Percentiles rank a stretch among this genome's conserved stretches.
phyloP scores from a whole-genome alignment of 805 yeast species.

The Sugiyamaella smithiae region DNA sequence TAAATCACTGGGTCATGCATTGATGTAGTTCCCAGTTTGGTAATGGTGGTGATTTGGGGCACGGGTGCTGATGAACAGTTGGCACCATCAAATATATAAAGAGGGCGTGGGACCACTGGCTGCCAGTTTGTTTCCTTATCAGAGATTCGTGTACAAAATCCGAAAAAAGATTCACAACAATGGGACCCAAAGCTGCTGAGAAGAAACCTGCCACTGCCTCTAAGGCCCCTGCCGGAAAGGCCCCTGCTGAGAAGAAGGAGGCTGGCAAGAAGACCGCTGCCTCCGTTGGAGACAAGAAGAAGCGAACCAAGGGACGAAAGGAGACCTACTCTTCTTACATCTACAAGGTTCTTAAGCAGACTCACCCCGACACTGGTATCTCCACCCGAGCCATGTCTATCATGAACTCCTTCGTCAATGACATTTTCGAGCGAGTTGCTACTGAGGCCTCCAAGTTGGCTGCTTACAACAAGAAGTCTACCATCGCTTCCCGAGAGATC shows the following conservation, averaged over 20 bases:
- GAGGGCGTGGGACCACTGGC: constrained; percentile 8
- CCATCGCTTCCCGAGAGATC: constrained; percentile 97
- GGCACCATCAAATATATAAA: background rate
- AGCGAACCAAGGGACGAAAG: constrained; percentile 94
- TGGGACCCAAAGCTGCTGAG: constrained; percentile 52
- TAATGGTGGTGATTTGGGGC: constrained; percentile 4
- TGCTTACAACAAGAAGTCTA: constrained; percentile 97
- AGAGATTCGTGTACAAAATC: constrained; percentile 22
- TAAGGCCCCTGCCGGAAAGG: constrained; percentile 80
- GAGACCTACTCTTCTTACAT: constrained; percentile 97
- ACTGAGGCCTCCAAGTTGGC: constrained; percentile 97
- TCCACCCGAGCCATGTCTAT: constrained; percentile 98
- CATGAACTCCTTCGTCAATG: constrained; percentile 97
- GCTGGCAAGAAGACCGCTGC: constrained; percentile 91
- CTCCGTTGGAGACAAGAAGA: constrained; percentile 73
- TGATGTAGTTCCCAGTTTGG: constrained; percentile 8
- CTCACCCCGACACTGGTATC: constrained; percentile 99
- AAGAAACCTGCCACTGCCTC: constrained; percentile 54
- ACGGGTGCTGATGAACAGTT: background rate
- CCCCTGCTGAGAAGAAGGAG: constrained; percentile 91
- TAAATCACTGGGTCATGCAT: background rate
- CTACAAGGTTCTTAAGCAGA: constrained; percentile 97
- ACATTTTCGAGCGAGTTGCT: constrained; percentile 97
- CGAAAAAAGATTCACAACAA: constrained; percentile 35
- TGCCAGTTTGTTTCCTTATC: constrained; percentile 26